These are phyloP conservation scores for Petunia secreta DNA, from an alignment of 257 asterid species.

Conservation along the genomic window DNA sequence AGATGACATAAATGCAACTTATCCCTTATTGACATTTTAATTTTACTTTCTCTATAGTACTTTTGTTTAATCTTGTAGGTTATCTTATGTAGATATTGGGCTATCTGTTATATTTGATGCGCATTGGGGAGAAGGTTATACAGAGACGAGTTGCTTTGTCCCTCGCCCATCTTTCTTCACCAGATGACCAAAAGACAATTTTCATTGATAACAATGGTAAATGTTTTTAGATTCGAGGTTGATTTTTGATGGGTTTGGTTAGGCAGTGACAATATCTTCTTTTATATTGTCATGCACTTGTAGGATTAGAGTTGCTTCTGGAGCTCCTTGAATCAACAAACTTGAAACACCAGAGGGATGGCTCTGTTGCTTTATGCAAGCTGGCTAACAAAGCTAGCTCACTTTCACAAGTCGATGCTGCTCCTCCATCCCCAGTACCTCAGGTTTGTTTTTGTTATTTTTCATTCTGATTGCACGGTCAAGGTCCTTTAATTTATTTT, in stretches of 20 bases:
- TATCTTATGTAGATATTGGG: conserved; percentile 68
- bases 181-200: conserved; percentile 81
- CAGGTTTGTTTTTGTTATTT: conserved; percentile 54
- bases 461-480: not conserved
- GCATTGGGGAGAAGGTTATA: conserved; percentile 67
- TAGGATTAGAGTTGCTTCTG: conserved; percentile 82
- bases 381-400: conserved; percentile 81
- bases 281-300: conserved; percentile 29
- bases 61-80: conserved; percentile 7
- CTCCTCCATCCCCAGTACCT: conserved; percentile 96
- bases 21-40: conserved; percentile 2
- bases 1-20: not conserved
- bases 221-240: conserved; percentile 23
- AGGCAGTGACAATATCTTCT: not conserved
- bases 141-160: conserved; percentile 91
- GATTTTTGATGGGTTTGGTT: not conserved
- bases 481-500: not conserved
- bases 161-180: conserved; percentile 92
- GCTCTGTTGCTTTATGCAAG: conserved; percentile 80
- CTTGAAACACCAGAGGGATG: conserved; percentile 69
- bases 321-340: conserved; percentile 77
- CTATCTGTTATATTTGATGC: conserved; percentile 89
- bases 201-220: conserved; percentile 83
- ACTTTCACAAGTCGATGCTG: conserved; percentile 86
- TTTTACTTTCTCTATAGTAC: not conserved